These are phyloP conservation scores for Flaveria robusta DNA, from an alignment of 129 eudicot species.

Conservation along the genomic window DNA sequence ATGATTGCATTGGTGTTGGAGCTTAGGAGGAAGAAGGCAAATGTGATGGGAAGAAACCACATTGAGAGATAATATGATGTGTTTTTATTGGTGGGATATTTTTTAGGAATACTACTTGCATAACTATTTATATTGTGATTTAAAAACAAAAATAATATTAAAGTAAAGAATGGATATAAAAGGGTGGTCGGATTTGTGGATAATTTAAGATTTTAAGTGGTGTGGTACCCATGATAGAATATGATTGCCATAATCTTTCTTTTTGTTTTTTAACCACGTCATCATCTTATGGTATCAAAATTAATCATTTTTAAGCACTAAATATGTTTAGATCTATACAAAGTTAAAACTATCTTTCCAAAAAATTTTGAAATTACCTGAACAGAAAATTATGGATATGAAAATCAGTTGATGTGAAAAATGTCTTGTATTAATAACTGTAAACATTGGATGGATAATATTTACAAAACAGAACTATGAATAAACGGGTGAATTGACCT, in stretches of 20 bases:
- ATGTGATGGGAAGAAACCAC: conserved; percentile 29
- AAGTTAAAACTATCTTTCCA: not conserved
- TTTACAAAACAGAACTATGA: not conserved
- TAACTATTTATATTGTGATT: conserved; percentile 19
- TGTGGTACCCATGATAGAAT: conserved; percentile 86
- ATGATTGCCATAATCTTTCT: conserved; percentile 51
- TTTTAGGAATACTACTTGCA: conserved; percentile 2
- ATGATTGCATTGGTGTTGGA: conserved; percentile 35
- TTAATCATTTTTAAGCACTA: not conserved
- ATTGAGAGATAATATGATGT: conserved; percentile 30
- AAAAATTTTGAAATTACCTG: not conserved
- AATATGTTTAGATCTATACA: not conserved
- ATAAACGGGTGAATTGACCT: too few relatives aligned
- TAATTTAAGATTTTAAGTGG: conserved; percentile 7
- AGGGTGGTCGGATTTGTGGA: conserved; percentile 29
- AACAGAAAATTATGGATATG: not conserved
- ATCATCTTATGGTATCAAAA: not conserved
- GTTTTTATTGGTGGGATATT: conserved; percentile 20
- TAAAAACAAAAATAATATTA: not conserved
- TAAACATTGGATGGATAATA: not conserved
- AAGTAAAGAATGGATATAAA: not conserved
- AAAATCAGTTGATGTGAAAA: not conserved
- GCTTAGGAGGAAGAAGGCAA: conserved; percentile 25
- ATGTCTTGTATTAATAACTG: not conserved
- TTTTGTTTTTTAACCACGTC: too few relatives aligned